Base-by-base conservation (phyloP, 257 asterid species). In the Cynanchum wilfordii region DNA sequence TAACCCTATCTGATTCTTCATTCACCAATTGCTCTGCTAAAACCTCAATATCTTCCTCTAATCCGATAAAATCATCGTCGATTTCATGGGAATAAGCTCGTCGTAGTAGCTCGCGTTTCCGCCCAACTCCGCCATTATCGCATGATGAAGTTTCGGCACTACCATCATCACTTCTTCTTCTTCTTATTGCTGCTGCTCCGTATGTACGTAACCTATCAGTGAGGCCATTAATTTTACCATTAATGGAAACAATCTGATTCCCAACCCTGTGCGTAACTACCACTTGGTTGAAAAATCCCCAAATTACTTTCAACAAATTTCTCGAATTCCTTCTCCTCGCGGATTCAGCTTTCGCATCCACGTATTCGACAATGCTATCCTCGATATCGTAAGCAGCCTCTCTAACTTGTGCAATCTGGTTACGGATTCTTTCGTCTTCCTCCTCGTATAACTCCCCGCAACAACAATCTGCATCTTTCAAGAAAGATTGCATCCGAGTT, bases 361-460 rank as follows among this genome's bases (percentile, higher is more conserved):
- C n/a, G n/a, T 69, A 78, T 27, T 76, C 73, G 3, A 84, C 77
- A 30, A 81, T 76, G 74, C 8, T 65, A 1, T 84, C 87, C 65
- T 84, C 85, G 54, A 81, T 60, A 13, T 84, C 85, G 68, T 78
- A 81, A 66, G 87, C 82, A 17, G 76, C 82, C 62, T 84, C 85
- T 2, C 87, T 84, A 68, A 80, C 77, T 67, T 81, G 62, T 8
- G 83, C 58, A 16, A 78, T 81, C 79, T 80, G 74, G 45, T 76
- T 76, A 49, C 9, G 62, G 60, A 80, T 67, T 12, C 74, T 55
- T 4, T 78, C 73, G 12, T 81, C 79, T 5, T 77, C 64, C 33
- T 78, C 10, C 47, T 42, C 47, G 47, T 42, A 42, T 42, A 42
- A 76, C n/a, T 84, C 76, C 17, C 71, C 68, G 42, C 72, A 42